Base-by-base conservation (phyloP, 2,329 filamentous ascomycete species). In the Pseudopyrenochaeta lycopersici region DNA sequence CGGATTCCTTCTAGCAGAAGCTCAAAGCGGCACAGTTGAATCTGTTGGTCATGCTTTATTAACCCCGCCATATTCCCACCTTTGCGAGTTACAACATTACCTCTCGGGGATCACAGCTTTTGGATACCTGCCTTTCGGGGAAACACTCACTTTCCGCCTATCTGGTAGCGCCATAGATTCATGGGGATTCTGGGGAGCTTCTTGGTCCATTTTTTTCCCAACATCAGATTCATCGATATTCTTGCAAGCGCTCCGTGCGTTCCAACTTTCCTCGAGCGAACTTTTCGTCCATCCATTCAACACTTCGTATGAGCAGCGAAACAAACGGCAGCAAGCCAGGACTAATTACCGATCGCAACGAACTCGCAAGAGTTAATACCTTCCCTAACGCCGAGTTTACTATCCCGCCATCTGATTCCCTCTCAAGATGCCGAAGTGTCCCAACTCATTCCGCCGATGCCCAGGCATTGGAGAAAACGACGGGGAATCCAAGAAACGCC, bases 271-370 rank as follows among this genome's bases (percentile, higher is more conserved):
- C 17, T 46, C 38, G 30, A 17, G 7, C 39, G 9, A 12, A 18
- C 30, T 38, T 33, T 12, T 14, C 21, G 18, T 9, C 44, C 11
- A 52, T 21, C 30, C 15, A 50, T 20, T 46, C 57, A 50, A 36
- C 23, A 14, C 47, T 49, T 60, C 68, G 66, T 60, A 74, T 74
- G 72, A 69, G 50, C 63, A 55, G 65, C 63, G 59, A 68, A 63
- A 46, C 46, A 63, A 78, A 79, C 69, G 76, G 77, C 77, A 78
- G 77, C 77, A 78, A 61, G 77, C 77, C 77, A 79, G 77, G 77
- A 78, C 72, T 58, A 70, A 54, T 69, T 49, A 33, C 4, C 51
- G 54, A 70, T 58, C 56, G 54, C 17, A 46, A 60, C 17, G 57
- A 62, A 15, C 62, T 71, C 42, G 42, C 62, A 17, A 62, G 61